Percentiles rank a stretch among this genome's conserved stretches.
Conservation (phyloP, 805 yeast species). For the Metschnikowia peoriensis region DNA sequence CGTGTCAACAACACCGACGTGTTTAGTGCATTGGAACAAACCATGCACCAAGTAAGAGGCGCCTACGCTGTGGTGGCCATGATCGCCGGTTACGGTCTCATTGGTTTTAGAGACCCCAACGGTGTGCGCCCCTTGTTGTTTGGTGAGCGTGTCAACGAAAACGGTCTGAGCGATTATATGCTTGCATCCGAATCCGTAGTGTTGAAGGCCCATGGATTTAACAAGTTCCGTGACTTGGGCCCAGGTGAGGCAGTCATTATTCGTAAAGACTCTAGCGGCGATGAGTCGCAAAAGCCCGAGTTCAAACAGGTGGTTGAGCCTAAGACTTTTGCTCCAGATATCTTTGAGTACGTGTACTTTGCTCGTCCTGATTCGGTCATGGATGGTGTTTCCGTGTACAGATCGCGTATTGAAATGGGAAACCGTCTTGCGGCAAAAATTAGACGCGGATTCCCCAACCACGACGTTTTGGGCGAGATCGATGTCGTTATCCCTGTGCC, state of each 20-base stretch:
- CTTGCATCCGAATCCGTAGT: conserved; percentile 95
- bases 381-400: conserved; percentile 95
- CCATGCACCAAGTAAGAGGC: conserved; percentile 79
- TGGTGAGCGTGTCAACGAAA: conserved; percentile 71
- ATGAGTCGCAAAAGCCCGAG: conserved; percentile 56
- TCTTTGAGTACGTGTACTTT: conserved; percentile 95
- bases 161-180: conserved; percentile 85
- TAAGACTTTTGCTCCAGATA: conserved; percentile 84
- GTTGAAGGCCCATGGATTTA: conserved; percentile 85
- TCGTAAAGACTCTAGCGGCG: conserved; percentile 56
- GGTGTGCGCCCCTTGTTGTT: conserved; percentile 89
- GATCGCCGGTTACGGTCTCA: conserved; percentile 93
- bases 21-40: conserved; percentile 80
- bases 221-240: conserved; percentile 71
- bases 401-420: conserved; percentile 93
- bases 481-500: conserved; percentile 98
- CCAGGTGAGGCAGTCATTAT: conserved; percentile 98
- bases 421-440: conserved; percentile 78
- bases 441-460: conserved; percentile 33
- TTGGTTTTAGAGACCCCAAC: conserved; percentile 96
- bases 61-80: conserved; percentile 96
- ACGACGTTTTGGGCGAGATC: conserved; percentile 53
- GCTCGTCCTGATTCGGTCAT: conserved; percentile 96
- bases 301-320: conserved; percentile 82
- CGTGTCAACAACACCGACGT: conserved; percentile 91